Percentiles rank a stretch among this genome's conserved stretches.
Conservation (phyloP, 495 filamentous ascomycete genomes). For the Sporormia fimetaria region DNA sequence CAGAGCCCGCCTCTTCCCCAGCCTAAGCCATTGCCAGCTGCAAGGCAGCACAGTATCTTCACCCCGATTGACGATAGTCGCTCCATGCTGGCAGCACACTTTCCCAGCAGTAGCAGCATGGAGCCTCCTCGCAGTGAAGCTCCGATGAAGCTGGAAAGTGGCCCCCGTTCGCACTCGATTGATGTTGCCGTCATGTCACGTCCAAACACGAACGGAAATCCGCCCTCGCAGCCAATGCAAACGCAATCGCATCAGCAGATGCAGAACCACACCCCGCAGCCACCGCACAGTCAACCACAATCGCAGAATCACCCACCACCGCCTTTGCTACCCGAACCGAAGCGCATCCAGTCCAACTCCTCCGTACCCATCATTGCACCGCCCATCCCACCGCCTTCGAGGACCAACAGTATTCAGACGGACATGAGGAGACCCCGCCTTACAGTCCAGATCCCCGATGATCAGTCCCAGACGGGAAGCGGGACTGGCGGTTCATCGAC, state of each 20-base stretch:
- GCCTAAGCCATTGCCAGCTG: constrained; percentile 52
- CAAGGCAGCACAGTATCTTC: constrained; percentile 81
- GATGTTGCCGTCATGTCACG: constrained; percentile 48
- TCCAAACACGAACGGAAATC: constrained; percentile 19
- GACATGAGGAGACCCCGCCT: constrained; percentile 62
- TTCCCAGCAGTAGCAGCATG: constrained; percentile 46
- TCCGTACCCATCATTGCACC: constrained; percentile 35
- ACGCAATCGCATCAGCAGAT: constrained; percentile 16
- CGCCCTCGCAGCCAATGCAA: constrained; percentile 19
- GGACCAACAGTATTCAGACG: constrained; percentile 57
- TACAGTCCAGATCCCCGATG: constrained; percentile 89
- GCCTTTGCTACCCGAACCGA: constrained; percentile 9
- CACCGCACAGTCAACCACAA: too few species aligned
- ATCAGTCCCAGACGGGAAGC: constrained; percentile 72
- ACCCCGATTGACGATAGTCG: constrained; percentile 90
- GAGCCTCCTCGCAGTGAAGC: constrained; percentile 37
- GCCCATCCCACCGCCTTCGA: constrained; percentile 49
- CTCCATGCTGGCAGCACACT: constrained; percentile 78
- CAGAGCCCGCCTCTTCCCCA: constrained; percentile 39
- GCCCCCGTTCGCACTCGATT: constrained; percentile 49
- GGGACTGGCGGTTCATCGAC: constrained; percentile 67
- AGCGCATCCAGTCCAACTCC: constrained; percentile 27
- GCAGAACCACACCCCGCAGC: too few species aligned
- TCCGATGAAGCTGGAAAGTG: constrained; percentile 33
- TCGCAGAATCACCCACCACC: constrained; percentile 7